Base-by-base conservation (phyloP, 805 yeast genomes). In the Dipodascopsis uninucleata region DNA sequence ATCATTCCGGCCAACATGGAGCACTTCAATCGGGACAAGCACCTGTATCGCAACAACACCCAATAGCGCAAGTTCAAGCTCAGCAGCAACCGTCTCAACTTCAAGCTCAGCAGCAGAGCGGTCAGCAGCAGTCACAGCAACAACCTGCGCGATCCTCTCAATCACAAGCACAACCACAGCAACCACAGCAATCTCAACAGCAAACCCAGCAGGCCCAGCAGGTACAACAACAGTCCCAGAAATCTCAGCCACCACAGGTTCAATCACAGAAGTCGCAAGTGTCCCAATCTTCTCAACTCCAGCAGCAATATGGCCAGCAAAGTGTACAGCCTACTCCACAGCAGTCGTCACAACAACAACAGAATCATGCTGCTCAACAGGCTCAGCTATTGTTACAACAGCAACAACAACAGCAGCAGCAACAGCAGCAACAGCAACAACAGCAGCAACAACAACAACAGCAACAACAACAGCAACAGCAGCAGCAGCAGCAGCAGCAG, bases 321-420 rank as follows among this genome's bases (percentile, higher is more conserved):
- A 42, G 2, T 36, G 32, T 26, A 31, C 53, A n/a, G 43, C 51
- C 26, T 24, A 23, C 39, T 25, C 29, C 23, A 34, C 55, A 43
- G 17, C 46, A 35, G 12, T 33, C 20, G n/a, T 14, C 18, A 16
- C 47, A 37, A 36, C 34, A 23, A n/a, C 50, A 39, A 40, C 49
- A 39, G 24, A 38, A 35, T 24, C 24, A 14, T 21, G 36, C 25
- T 17, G 47, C 39, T 31, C 51, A 47, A 32, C 48, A 50, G 31
- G 38, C 28, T 14, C 51, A 39, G 24, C 41, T 25, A 16, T 31
- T 29, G 12, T 32, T 25, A 18, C 35, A 39, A n/a, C 49, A 31
- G 35, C 51, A 36, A 17, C 40, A 12, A 39, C 14, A 17, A 17
- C 46, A 42, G 25, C 34, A 36, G 29, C 43, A 43, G 17, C 43